Evolutionary conservation across 495 filamentous ascomycete species (phyloP).

Genomic region (Glarea lozoyensis): DNA sequence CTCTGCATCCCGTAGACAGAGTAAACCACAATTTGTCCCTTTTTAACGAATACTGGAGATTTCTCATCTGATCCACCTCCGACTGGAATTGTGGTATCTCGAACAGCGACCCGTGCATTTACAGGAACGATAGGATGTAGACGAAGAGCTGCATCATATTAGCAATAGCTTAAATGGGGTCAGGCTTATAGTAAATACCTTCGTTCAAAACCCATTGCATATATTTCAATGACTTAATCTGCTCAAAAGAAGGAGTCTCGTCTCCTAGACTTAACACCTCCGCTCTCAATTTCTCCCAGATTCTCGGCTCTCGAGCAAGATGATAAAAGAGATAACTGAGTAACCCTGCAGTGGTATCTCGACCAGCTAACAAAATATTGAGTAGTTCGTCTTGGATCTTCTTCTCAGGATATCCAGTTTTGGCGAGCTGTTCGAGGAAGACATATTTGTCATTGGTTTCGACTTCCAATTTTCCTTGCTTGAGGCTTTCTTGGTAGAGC

Average conservation of each 20-base stretch:
- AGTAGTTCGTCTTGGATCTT: constrained; percentile 36
- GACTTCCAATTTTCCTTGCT: constrained; percentile 2
- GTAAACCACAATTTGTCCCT: constrained; percentile 22
- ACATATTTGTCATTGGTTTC: constrained; percentile 29
- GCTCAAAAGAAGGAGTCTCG: constrained; percentile 16
- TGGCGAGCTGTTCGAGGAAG: constrained; percentile 39
- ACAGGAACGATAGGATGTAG: constrained; percentile 19
- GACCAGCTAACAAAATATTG: constrained; percentile 40
- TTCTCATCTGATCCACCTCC: constrained; percentile 43
- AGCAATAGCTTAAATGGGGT: background rate
- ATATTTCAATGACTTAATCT: constrained; percentile 26
- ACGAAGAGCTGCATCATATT: constrained; percentile 8
- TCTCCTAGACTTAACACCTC: constrained; percentile 17
- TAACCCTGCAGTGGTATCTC: constrained; percentile 50
- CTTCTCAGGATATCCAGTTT: constrained; percentile 21
- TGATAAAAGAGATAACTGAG: constrained; percentile 32
- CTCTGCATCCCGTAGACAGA: constrained; percentile 19
- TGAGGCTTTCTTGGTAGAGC: constrained; percentile 13
- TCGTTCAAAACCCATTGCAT: constrained; percentile 27
- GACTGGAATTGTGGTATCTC: constrained; percentile 39
- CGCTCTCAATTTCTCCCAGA: constrained; percentile 33
- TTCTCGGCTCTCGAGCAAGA: constrained; percentile 35
- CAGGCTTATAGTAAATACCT: constrained; percentile 11
- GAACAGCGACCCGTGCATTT: constrained; percentile 43
- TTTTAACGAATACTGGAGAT: constrained; percentile 35